Evolutionary conservation across 2,329 filamentous ascomycete species (phyloP), one percentile per base, ranked within the genome.

Genomic region (Colletotrichum incanum): DNA sequence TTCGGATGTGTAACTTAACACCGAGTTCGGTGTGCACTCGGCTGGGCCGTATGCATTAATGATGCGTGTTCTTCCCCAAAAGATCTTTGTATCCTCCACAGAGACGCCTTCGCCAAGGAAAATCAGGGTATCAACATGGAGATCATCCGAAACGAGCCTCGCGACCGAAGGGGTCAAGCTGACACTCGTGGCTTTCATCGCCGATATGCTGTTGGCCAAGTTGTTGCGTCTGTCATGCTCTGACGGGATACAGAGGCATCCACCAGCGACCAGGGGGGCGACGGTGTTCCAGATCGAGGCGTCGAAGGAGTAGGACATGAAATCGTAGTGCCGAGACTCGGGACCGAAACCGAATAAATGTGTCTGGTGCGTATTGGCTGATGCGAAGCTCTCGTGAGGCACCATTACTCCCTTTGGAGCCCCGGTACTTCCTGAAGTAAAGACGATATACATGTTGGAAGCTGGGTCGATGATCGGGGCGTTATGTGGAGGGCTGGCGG

Each of bases 261-360:
- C 43, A 6, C 43, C 43, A 16, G 43, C 43, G 43, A 45, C 43
- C 43, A 45, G 16, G 18, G 43, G 43, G 18, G 43, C 54, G 18
- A 39, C 26, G 54, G 54, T 58, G 54, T 31, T 58, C 28, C 37
- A 39, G 9, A 81, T 77, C 65, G 75, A 76, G 4, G 76, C 78
- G 50, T 82, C 81, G 47, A 82, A 82, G 0, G 76, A 77, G 23
- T 77, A 77, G 0, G 81, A 75, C 2, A 80, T 77, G 34, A 82
- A 82, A 31, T 82, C 81, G 0, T 45, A 45, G 43, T 45, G 43
- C 18, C 43, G 43, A 20, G 43, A 45, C 43, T n/a, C 16, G 43
- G 43, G 43, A 18, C 43, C 43, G 18, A 45, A 45, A 20, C 43
- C 43, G 43, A 45, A 45, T 20, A 45, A 5, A 18, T 16, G 43